Conservation (phyloP, 2,329 filamentous ascomycete species). For the Knoxdaviesia proteae region DNA sequence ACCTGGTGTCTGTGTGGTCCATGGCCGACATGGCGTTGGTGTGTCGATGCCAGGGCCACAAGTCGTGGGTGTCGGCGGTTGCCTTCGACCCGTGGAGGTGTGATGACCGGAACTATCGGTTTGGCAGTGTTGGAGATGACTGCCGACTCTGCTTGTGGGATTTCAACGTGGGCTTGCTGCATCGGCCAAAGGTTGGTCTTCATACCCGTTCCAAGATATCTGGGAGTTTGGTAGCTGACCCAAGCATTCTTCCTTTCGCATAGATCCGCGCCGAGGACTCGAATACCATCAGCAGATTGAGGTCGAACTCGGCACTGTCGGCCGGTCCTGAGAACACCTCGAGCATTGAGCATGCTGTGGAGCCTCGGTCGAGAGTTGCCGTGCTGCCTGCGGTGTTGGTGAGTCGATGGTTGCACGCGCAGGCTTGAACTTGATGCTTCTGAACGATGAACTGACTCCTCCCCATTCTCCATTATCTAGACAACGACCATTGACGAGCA, state of each 20-base stretch:
- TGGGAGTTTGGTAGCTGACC: too few relatives aligned
- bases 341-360: constrained; percentile 56
- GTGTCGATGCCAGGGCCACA: constrained; percentile 82
- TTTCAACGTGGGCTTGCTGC: constrained; percentile 91
- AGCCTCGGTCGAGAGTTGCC: constrained; percentile 64
- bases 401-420: constrained; percentile 12
- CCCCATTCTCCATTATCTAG: constrained; percentile 14
- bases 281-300: constrained; percentile 14
- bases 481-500: constrained; percentile 73
- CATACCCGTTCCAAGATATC: too few relatives aligned
- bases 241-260: too few relatives aligned
- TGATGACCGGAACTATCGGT: constrained; percentile 84
- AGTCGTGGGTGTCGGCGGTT: constrained; percentile 85
- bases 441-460: too few relatives aligned
- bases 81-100: constrained; percentile 96
- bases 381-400: constrained; percentile 83
- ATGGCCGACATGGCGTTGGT: constrained; percentile 66
- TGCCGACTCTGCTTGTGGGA: constrained; percentile 85
- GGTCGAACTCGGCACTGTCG: constrained; percentile 51
- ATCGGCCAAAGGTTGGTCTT: constrained; percentile 44
- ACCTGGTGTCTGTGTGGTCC: constrained; percentile 91
- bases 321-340: constrained; percentile 21
- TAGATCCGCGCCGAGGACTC: too few relatives aligned
- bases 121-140: constrained; percentile 91
- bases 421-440: neutral